phyloP scores from a whole-genome alignment of 495 filamentous ascomycete species.

The Evernia prunastri region DNA sequence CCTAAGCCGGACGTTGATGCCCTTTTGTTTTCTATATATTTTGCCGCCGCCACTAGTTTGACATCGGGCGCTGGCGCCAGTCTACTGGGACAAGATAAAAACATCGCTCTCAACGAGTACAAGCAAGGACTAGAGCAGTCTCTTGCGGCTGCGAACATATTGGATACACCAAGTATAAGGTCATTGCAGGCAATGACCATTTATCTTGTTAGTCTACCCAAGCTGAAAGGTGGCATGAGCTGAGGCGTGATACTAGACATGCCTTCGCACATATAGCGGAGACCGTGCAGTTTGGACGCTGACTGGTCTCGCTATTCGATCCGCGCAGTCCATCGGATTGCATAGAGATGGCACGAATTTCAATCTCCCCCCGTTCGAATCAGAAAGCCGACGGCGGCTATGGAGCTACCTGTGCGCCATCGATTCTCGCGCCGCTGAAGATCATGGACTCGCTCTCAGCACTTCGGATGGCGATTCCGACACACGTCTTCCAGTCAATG shows the following conservation, averaged over 20 bases:
- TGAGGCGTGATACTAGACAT: no score
- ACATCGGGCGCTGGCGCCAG: no score
- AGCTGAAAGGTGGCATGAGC: no score
- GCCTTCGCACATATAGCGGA: no score
- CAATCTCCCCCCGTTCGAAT: slow-evolving; percentile 42
- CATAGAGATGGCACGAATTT: slow-evolving; percentile 41
- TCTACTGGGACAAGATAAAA: no score
- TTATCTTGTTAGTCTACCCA: no score
- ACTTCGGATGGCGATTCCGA: no score
- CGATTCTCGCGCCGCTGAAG: slow-evolving; percentile 34
- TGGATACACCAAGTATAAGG: no score
- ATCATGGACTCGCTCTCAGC: slow-evolving; percentile 30
- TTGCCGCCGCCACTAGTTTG: slow-evolving; percentile 16
- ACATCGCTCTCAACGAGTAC: slow-evolving; percentile 24
- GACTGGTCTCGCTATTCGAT: slow-evolving; percentile 41
- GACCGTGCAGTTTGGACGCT: slow-evolving; percentile 36
- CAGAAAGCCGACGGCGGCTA: slow-evolving; percentile 43
- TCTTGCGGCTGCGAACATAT: no score
- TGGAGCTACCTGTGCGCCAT: slow-evolving; percentile 42
- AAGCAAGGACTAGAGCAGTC: slow-evolving; percentile 13
- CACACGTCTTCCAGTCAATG: no score
- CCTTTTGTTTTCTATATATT: slow-evolving; percentile 24
- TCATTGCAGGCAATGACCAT: no score
- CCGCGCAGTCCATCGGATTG: slow-evolving; percentile 45
- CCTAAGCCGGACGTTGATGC: slow-evolving; percentile 17